Conservation (phyloP, 768 basidiomycete genomes). For the Omphalotus guepiniiformis region DNA sequence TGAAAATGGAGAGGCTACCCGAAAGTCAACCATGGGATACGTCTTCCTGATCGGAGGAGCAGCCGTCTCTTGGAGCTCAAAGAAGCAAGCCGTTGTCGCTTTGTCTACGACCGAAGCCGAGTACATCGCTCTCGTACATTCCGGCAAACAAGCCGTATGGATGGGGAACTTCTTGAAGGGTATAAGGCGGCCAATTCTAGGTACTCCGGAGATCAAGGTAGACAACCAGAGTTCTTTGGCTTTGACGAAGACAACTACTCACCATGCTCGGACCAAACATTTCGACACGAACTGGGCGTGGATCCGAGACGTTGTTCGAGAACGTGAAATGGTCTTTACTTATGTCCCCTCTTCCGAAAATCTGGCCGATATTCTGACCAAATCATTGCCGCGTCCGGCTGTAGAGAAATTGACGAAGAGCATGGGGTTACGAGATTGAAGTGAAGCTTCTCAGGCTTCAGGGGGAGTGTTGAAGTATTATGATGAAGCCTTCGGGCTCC, state of each 20-base stretch:
- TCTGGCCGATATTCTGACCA: constrained; percentile 12
- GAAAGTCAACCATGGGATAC: constrained; percentile 28
- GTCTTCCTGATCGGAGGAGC: constrained; percentile 26
- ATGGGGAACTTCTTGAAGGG: constrained; percentile 21
- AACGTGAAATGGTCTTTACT: constrained; percentile 5
- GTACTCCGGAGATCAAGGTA: constrained; percentile 12
- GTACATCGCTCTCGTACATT: constrained; percentile 25
- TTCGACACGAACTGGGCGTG: too few relatives aligned
- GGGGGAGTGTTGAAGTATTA: too few relatives aligned
- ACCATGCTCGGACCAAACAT: too few relatives aligned
- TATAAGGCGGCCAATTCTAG: constrained; percentile 9
- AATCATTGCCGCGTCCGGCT: constrained; percentile 8
- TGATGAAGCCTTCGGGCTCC: too few relatives aligned
- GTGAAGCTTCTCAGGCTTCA: too few relatives aligned
- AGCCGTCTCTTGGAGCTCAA: constrained; percentile 29
- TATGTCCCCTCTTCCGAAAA: constrained; percentile 7
- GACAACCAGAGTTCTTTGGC: constrained; percentile 27
- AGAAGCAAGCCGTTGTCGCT: constrained; percentile 28
- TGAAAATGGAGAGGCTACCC: neutral
- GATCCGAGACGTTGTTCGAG: constrained; percentile 9
- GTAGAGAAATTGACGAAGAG: neutral
- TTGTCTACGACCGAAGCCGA: too few relatives aligned
- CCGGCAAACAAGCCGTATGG: constrained; percentile 23
- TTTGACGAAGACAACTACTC: too few relatives aligned
- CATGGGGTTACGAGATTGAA: neutral